These are phyloP conservation scores for Lavandula angustifolia DNA, from an alignment of 257 asterid genomes.

Conservation along the genomic window DNA sequence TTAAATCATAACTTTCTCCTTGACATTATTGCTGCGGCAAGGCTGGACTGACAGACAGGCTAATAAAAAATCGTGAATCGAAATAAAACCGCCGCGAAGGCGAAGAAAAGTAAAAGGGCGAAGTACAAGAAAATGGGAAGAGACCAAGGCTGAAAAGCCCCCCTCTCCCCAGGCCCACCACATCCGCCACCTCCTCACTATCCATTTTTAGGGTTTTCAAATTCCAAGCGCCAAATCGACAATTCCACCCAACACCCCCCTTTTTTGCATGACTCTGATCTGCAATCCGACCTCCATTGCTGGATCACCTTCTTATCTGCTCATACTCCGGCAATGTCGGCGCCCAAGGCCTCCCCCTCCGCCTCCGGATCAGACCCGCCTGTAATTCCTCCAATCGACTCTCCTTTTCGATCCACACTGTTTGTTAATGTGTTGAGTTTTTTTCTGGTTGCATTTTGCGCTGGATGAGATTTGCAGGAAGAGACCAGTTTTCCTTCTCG, in stretches of 20 bases:
- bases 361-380: constrained; percentile 48
- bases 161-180: constrained; percentile 40
- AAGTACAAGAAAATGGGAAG: constrained; percentile 16
- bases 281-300: constrained; percentile 53
- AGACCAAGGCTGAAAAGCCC: constrained; percentile 42
- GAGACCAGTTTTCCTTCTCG: neutral
- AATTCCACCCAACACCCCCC: constrained; percentile 24
- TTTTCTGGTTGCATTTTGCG: constrained; percentile 17
- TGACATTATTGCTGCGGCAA: too few relatives aligned
- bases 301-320: constrained; percentile 52
- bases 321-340: constrained; percentile 70
- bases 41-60: too few relatives aligned
- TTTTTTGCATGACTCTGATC: constrained; percentile 55
- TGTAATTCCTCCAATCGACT: constrained; percentile 41
- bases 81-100: constrained; percentile 32
- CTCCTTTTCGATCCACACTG: constrained; percentile 24
- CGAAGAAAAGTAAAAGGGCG: constrained; percentile 32
- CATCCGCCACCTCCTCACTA: constrained; percentile 49
- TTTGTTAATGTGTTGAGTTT: constrained; percentile 9
- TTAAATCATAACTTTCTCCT: too few relatives aligned
- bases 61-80: too few relatives aligned
- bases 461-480: constrained; percentile 22
- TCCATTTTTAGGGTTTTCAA: constrained; percentile 59
- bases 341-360: constrained; percentile 50
- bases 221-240: constrained; percentile 51